Base-by-base conservation (phyloP, 2,329 filamentous ascomycete species). In the Colletotrichum shisoi region DNA sequence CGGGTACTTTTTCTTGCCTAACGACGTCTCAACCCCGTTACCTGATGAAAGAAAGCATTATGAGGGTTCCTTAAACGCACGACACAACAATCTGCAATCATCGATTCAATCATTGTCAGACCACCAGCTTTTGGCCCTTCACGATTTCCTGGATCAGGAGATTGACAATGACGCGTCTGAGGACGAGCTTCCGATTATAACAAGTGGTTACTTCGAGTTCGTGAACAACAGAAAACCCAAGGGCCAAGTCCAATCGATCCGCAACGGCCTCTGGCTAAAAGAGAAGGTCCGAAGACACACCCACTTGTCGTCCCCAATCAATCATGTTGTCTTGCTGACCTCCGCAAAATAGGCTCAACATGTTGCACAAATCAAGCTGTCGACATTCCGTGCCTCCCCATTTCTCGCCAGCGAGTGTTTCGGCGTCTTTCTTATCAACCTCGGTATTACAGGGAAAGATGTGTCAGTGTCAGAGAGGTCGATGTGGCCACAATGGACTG, bases 381-480 rank as follows among this genome's bases (percentile, higher is more conserved):
- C 49, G 37, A 37, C 24, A 19, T 52, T 52, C 27, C 27, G 11
- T 52, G 49, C 49, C 31, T 52, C 31, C 31, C 49, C 49, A 5
- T 12, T 37, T 15, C 49, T 52, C 27, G 49, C 49, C 31, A 52
- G 49, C 17, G 49, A 52, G 49, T 52, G 49, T 12, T 37, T 52
- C 49, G 13, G 7, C 17, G 31, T 52, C 31, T 6, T 37, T 5
- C 49, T 52, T 11, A 6, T 37, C 49, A 27, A 52, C 31, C 49
- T 52, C 9, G 27, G 37, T 11, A 52, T 52, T 17, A 13, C 27
- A 52, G 49, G 49, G 13, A 4, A 37, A 19, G 17, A 37, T 9
- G 17, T 19, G 9, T 52, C 31, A 37, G 15, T 37, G 17, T 52
- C 31, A 37, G 15, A 37, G 37, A 31, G 37, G 37, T 37, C 49